Percentiles rank a stretch among this genome's conserved stretches.
Evolutionary conservation across 164 flowering plant species (phyloP).

Genomic region (Liquidambar formosana): DNA sequence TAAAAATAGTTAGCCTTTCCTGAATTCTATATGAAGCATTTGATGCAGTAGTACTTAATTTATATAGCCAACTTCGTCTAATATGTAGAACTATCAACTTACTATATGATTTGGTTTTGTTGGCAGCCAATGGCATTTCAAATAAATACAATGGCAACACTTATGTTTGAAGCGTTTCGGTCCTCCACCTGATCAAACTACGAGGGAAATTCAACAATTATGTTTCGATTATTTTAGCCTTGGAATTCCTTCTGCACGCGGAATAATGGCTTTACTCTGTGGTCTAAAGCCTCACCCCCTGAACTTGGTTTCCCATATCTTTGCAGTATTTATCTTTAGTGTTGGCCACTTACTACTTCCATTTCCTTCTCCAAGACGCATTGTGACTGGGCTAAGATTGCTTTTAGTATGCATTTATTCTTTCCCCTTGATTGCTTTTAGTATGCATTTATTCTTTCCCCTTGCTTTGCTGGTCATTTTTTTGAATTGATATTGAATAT

Average conservation of each 20-base stretch:
- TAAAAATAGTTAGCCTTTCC: too few relatives aligned
- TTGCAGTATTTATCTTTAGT: constrained; percentile 35
- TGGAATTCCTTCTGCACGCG: constrained; percentile 14
- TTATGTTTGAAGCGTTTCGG: constrained; percentile 15
- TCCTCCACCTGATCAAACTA: constrained; percentile 20
- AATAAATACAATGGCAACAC: constrained; percentile 22
- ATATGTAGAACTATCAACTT: not conserved
- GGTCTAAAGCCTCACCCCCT: constrained; percentile 38
- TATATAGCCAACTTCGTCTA: too few relatives aligned
- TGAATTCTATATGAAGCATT: not conserved
- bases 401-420: constrained; percentile 19
- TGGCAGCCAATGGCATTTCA: constrained; percentile 23
- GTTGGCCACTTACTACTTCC: constrained; percentile 38
- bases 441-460: too few relatives aligned
- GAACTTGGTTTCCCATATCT: constrained; percentile 34
- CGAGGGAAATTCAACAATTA: constrained; percentile 18
- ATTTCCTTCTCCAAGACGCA: constrained; percentile 37
- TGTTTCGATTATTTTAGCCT: constrained; percentile 21
- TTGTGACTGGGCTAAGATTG: constrained; percentile 33
- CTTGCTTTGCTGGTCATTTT: too few relatives aligned
- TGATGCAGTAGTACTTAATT: too few relatives aligned
- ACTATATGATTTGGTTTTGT: not conserved
- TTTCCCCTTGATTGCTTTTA: too few relatives aligned
- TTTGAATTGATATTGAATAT: too few relatives aligned
- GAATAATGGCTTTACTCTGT: constrained; percentile 34